Evolutionary conservation across 2,329 filamentous ascomycete species (phyloP), one percentile per base, ranked within the genome.

Genomic region (Aspergillus melleus): DNA sequence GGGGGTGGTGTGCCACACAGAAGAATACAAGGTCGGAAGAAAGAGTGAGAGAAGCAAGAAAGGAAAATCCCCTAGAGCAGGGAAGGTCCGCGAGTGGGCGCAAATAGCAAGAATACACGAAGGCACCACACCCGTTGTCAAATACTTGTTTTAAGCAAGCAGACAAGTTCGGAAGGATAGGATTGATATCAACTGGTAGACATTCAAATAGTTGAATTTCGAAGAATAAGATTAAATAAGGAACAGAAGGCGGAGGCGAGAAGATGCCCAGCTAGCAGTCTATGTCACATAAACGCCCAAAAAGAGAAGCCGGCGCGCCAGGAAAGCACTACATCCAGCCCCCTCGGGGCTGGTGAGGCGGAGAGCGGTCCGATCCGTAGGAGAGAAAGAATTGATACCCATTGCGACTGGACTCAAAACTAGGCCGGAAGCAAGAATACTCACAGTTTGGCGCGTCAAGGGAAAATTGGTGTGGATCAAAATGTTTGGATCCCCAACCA

Each of bases 51-150:
- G 61, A 59, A 59, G 54, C 58, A 66, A 16, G 36, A 59, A 59
- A 59, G 54, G 59, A 61, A 61, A 60, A 59, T 54, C 47, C 47
- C 57, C 57, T 55, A 47, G 61, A 61, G 59, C 53, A 63, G 58
- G 57, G 49, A 53, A 51, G 50, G 52, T 53, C 52, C 62, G 66
- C 59, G 60, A 60, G 65, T 65, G 67, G 61, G 69, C 66, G 59
- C 72, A 70, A 75, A 75, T 74, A 52, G 63, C 54, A 62, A 66
- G 62, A 59, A 67, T 69, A 68, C 73, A 75, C 72, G 70, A 70
- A 63, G 64, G 63, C 66, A 68, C 65, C 63, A 63, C 62, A 67
- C 65, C 57, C 61, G 59, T 58, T 64, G 59, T 59, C 63, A 60
- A 61, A 61, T 58, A 55, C 55, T 57, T 57, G 61, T 49, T 50